phyloP scores from a whole-genome alignment of 441 rosid species.

The Adansonia grandidieri region DNA sequence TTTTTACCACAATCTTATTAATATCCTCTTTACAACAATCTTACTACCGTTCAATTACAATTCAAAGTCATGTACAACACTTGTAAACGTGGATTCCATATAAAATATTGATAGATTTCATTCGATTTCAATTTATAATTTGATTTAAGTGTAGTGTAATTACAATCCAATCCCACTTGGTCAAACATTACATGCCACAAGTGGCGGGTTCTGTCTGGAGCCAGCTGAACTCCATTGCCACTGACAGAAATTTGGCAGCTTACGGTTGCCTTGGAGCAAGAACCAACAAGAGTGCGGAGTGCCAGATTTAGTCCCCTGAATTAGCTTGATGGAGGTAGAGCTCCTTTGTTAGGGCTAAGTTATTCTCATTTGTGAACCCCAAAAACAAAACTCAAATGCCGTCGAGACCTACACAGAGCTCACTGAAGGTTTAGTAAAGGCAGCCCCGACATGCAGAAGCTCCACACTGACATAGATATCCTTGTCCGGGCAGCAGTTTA shows the following conservation, averaged over 20 bases:
- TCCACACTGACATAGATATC: constrained; percentile 66
- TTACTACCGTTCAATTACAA: no score
- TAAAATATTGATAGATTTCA: no score
- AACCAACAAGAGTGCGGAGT: neutral
- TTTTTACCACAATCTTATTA: no score
- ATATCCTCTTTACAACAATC: no score
- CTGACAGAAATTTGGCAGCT: neutral
- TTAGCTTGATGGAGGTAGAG: neutral
- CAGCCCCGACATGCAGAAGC: constrained; percentile 70
- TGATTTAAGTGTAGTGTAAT: no score
- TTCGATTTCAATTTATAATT: no score
- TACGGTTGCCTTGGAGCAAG: neutral
- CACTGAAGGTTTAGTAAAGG: constrained; percentile 43
- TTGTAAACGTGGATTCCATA: no score
- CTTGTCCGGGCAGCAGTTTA: constrained; percentile 56
- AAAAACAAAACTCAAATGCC: neutral
- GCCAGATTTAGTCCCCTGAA: neutral
- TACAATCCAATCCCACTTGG: neutral
- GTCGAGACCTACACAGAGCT: constrained; percentile 12
- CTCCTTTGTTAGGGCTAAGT: neutral
- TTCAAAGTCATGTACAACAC: no score
- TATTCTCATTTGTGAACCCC: neutral
- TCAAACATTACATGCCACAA: neutral
- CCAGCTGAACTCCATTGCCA: neutral
- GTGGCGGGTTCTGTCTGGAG: neutral